Percentiles rank a stretch among this genome's conserved stretches.
Conservation (phyloP, 164 flowering plant genomes). For the Litsea cubeba region DNA sequence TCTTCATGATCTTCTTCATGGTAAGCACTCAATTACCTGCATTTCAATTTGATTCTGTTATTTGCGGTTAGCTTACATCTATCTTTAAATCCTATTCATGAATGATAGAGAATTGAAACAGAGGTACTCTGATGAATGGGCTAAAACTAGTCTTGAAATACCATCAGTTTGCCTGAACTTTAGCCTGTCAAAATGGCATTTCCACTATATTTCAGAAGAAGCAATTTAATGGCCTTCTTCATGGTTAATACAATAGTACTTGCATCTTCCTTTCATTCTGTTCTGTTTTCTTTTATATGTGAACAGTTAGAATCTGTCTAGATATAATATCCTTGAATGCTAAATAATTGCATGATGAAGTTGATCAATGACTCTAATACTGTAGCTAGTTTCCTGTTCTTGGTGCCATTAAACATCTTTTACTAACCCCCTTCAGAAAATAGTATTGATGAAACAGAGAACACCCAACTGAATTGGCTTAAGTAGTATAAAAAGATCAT, state of each 20-base stretch:
- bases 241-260: slow-evolving; percentile 37
- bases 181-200: no score
- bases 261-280: background rate
- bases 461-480: background rate
- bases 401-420: background rate
- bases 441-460: background rate
- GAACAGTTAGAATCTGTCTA: background rate
- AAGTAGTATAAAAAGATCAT: background rate
- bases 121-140: no score
- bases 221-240: slow-evolving; percentile 61
- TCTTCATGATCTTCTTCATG: slow-evolving; percentile 85
- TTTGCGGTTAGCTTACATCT: background rate
- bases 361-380: background rate
- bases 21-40: slow-evolving; percentile 27
- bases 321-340: background rate
- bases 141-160: no score
- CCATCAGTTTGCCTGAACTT: no score
- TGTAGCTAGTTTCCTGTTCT: background rate
- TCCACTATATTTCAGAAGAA: no score
- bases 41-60: background rate
- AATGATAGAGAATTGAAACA: background rate
- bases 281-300: background rate
- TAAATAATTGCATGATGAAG: background rate
- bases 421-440: background rate
- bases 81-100: background rate